Evolutionary conservation across 257 asterid genomes (phyloP), one percentile per base, ranked within the genome.

Genomic region (Nicotiana tomentosiformis): DNA sequence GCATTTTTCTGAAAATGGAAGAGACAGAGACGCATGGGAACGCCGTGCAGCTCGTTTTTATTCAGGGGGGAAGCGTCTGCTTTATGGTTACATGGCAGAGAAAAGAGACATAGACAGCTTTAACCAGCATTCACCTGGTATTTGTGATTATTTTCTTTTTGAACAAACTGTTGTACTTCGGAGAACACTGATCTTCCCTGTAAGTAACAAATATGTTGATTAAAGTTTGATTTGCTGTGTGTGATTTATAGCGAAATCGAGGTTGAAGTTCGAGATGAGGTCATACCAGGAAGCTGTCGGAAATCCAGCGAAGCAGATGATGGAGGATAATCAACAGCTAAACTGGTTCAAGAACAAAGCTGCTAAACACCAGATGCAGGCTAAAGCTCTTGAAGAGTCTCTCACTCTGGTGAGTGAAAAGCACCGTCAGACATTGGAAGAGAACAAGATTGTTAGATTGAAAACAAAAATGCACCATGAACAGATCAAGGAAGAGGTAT

Each of bases 31-130:
- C 32, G 87, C 90, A 10, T 88, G 90, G 90, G 89, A 86, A 7
- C 78, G 56, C 35, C 5, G 23, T 3, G 32, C 79, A 57, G 66
- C 62, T 18, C 69, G 66, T n/a, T 84, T 80, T 49, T 82, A 30
- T 82, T 60, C 88, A 60, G 90, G 89, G 64, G 89, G 86, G 11
- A 80, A 82, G 39, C 89, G 90, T 17, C 84, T 77, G 35, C 85
- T 88, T 20, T 88, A 84, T 80, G 89, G 89, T 68, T 88, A 84
- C 43, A 84, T 88, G 85, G 90, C 90, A 2, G 88, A 88, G 33
- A 79, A 86, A 76, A 39, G 68, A 65, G 90, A 88, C 51, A 5
- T 88, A 15, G 90, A 88, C 23, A 2, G 14, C 70, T 88, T 84
- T 16, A 88, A 88, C 80, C 77, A 80, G 58, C 90, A 88, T 55